Conservation (phyloP, 768 basidiomycete species). For the Cyclocybe cylindracea region DNA sequence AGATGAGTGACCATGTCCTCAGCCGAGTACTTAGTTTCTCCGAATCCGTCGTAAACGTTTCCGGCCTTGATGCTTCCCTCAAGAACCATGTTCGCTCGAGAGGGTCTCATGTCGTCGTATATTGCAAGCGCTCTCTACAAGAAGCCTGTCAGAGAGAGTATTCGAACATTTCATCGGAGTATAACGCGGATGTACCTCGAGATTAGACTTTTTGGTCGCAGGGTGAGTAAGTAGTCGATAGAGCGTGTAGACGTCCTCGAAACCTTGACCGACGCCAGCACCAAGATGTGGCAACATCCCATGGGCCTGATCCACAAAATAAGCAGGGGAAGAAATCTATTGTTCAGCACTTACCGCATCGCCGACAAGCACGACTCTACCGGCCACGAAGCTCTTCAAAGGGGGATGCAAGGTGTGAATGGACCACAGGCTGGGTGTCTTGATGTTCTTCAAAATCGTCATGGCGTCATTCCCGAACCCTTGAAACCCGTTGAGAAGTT, state of each 20-base stretch:
- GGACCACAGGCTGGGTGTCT: slow-evolving; percentile 50
- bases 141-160: neutral
- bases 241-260: slow-evolving; percentile 55
- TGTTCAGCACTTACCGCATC: slow-evolving; percentile 43
- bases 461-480: slow-evolving; percentile 49
- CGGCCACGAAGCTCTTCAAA: slow-evolving; percentile 42
- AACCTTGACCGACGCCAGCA: slow-evolving; percentile 59
- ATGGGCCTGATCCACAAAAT: slow-evolving; percentile 43
- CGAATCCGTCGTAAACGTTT: slow-evolving; percentile 43
- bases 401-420: slow-evolving; percentile 51
- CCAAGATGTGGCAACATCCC: slow-evolving; percentile 62
- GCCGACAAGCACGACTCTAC: slow-evolving; percentile 50
- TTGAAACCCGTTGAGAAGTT: slow-evolving; percentile 41
- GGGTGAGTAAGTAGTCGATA: slow-evolving; percentile 46
- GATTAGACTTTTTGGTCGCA: slow-evolving; percentile 34
- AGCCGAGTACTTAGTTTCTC: slow-evolving; percentile 27
- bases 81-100: slow-evolving; percentile 52
- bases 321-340: neutral
- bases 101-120: slow-evolving; percentile 45
- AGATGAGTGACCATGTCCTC: slow-evolving; percentile 35
- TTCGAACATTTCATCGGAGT: neutral
- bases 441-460: slow-evolving; percentile 41
- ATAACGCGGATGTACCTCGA: slow-evolving; percentile 34
- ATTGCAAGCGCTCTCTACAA: slow-evolving; percentile 44
- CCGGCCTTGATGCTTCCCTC: slow-evolving; percentile 42